Evolutionary conservation across 768 basidiomycete species (phyloP), one percentile per base, ranked within the genome.

Genomic region (Leccinum uliginosum): DNA sequence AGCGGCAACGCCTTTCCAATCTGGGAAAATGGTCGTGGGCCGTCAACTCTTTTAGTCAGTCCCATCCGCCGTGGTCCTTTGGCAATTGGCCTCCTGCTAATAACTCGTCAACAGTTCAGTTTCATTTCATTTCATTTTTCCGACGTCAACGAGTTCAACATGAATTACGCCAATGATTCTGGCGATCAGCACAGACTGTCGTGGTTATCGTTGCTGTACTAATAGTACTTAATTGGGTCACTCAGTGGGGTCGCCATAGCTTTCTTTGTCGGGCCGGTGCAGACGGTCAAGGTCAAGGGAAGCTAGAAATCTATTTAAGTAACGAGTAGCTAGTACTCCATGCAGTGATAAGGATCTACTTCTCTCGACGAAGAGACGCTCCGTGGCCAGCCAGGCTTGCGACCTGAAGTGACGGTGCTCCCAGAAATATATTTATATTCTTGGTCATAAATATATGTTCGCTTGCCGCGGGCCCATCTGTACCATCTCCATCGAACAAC

Each of bases 121-220:
- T 82, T 84, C 67, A 74, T 83, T 26, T 83, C 73, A 83, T 3
- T 83, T 83, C 70, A 68, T 84, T 53, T 72, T 84, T 19, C 81
- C 81, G 6, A 84, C 81, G 80, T 82, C 19, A 77, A 68, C 38
- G 58, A 70, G 45, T 61, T 75, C 47, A 79, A 81, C 65, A 84
- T 83, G 83, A 83, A 84, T 65, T 83, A 84, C 57, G 74, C 83
- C 0, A n/a, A n/a, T n/a, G n/a, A 70, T 83, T 49, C 74, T 83
- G 3, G 80, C 82, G 4, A 71, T 83, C 23, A 80, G 80, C 6
- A 78, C 71, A 0, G n/a, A n/a, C n/a, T n/a, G 69, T 83, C 17
- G 59, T 74, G 23, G 27, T 81, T 30, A 61, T 82, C n/a, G 80
- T 82, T 17, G 65, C 68, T 4, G 27, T n/a, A n/a, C n/a, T n/a